A percentile compares a stretch with the other conserved stretches of the same genome.
phyloP scores from a whole-genome alignment of 2,329 filamentous ascomycete genomes.

The Dryadomyces quercus-mongolicae region DNA sequence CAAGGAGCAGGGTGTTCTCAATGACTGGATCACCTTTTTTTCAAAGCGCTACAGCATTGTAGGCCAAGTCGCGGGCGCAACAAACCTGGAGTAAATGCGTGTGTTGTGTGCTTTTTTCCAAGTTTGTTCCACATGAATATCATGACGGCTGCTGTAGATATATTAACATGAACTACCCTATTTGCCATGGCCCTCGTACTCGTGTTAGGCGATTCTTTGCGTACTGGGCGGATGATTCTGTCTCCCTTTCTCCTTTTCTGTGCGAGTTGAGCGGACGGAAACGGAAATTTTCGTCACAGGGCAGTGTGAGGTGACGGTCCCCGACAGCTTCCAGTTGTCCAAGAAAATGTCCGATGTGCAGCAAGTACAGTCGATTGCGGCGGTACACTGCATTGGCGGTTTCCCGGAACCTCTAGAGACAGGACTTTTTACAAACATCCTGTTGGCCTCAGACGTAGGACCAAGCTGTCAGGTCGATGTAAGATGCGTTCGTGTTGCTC shows the following conservation, averaged over 20 bases:
- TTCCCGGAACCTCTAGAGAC: too few relatives aligned
- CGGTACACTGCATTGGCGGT: too few relatives aligned
- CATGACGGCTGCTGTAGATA: neutral
- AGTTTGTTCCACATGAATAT: neutral
- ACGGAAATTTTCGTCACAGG: neutral
- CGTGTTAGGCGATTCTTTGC: too few relatives aligned
- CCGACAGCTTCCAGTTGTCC: too few relatives aligned
- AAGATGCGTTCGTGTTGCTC: too few relatives aligned
- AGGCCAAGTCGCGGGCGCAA: slow-evolving; percentile 51
- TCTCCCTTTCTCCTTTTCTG: neutral
- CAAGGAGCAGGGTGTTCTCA: slow-evolving; percentile 71
- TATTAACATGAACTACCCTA: neutral
- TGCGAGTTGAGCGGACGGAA: neutral
- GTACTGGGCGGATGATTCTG: too few relatives aligned
- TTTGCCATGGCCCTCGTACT: too few relatives aligned
- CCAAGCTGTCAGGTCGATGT: too few relatives aligned
- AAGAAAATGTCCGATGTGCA: neutral
- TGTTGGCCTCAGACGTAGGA: too few relatives aligned
- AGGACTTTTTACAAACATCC: too few relatives aligned
- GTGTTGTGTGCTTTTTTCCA: too few relatives aligned
- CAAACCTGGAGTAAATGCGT: slow-evolving; percentile 34
- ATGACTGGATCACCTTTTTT: slow-evolving; percentile 95
- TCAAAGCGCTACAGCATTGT: slow-evolving; percentile 92
- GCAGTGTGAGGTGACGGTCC: neutral
- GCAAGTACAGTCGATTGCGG: too few relatives aligned